Evolutionary conservation across 495 filamentous ascomycete genomes (phyloP).

Genomic region (Amniculicola lignicola): DNA sequence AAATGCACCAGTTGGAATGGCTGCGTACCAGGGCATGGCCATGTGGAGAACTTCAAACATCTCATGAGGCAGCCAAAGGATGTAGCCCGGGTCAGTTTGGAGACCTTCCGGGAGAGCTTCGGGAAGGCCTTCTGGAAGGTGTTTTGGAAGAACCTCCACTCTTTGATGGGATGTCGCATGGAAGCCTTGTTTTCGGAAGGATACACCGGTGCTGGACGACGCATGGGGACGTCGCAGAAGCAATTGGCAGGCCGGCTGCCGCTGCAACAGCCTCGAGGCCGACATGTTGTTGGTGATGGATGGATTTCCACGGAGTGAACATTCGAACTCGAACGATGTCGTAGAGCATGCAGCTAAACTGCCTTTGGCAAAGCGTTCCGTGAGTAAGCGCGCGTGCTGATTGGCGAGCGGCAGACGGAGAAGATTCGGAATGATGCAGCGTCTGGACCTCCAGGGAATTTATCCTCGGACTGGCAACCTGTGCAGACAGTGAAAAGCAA

Average conservation of each 20-base stretch:
- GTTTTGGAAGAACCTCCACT: conserved; percentile 5
- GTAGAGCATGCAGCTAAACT: too few relatives aligned
- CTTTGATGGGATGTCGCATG: conserved; percentile 27
- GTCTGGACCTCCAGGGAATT: background rate
- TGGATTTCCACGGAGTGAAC: too few relatives aligned
- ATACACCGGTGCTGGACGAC: background rate
- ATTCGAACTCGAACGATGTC: too few relatives aligned
- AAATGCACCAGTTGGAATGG: conserved; percentile 26
- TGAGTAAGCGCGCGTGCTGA: conserved; percentile 7
- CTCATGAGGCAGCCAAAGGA: conserved; percentile 16
- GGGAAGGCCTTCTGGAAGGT: conserved; percentile 7
- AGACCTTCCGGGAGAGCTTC: too few relatives aligned
- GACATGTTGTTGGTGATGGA: conserved; percentile 2
- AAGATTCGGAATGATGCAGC: background rate
- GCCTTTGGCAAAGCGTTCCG: background rate
- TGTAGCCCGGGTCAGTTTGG: too few relatives aligned
- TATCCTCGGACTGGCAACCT: background rate
- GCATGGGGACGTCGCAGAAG: background rate
- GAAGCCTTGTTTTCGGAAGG: conserved; percentile 18
- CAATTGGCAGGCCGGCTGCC: conserved; percentile 19
- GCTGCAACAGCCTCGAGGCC: conserved; percentile 16
- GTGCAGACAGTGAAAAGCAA: background rate
- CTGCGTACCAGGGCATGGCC: conserved; percentile 23
- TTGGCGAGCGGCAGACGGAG: background rate
- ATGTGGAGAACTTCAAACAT: conserved; percentile 18